These are phyloP conservation scores for Endocarpon pusillum DNA, from an alignment of 495 filamentous ascomycete genomes.

Conservation along the genomic window DNA sequence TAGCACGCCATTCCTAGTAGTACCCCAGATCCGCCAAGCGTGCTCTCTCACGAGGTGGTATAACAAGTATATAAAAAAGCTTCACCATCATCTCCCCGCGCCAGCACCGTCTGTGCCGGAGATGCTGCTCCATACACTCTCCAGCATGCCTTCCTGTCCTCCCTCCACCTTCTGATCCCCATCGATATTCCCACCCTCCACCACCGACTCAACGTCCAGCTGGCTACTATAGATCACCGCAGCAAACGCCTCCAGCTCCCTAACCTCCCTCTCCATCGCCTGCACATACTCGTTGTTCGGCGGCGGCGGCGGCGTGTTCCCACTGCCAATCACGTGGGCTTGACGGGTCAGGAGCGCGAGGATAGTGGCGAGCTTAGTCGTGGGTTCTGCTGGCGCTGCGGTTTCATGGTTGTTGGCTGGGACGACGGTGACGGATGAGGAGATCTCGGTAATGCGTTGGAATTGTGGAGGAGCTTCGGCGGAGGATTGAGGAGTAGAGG, in stretches of 20 bases:
- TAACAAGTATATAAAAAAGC: too few species aligned
- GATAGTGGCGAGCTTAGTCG: conserved; percentile 67
- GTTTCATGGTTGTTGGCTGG: conserved; percentile 8
- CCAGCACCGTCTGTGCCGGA: too few species aligned
- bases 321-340: conserved; percentile 75
- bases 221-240: conserved; percentile 90
- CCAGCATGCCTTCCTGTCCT: background rate
- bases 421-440: conserved; percentile 24
- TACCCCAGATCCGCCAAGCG: too few species aligned
- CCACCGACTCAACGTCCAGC: conserved; percentile 51
- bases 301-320: conserved; percentile 33
- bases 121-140: too few species aligned
- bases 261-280: conserved; percentile 58
- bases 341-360: conserved; percentile 74
- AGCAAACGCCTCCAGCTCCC: conserved; percentile 82
- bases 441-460: too few species aligned
- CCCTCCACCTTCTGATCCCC: background rate
- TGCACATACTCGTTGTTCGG: conserved; percentile 71
- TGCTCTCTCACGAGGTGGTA: too few species aligned
- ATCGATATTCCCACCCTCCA: too few species aligned
- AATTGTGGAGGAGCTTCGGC: too few species aligned
- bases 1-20: too few species aligned
- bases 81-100: too few species aligned
- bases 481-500: conserved; percentile 23
- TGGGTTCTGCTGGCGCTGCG: conserved; percentile 19